Base-by-base conservation (phyloP, 2,329 filamentous ascomycete species). In the Ophiostoma triangulosporum region DNA sequence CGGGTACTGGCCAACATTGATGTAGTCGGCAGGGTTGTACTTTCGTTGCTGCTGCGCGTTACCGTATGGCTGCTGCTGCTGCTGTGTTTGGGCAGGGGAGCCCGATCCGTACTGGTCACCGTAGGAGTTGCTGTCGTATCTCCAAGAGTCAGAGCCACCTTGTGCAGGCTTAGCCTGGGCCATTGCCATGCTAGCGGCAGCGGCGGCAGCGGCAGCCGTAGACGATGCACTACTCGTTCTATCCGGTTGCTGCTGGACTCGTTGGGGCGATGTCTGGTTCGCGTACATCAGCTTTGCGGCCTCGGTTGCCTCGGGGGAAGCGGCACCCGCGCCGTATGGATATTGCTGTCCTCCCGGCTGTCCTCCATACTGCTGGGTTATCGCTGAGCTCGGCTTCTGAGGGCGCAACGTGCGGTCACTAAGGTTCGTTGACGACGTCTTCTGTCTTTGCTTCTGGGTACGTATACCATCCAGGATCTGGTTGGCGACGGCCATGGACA, bases 401-500 rank as follows among this genome's bases (percentile, higher is more conserved):
- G 69, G 60, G 52, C 88, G 77, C 57, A 91, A 70, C 3, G 84
- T 88, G 62, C 78, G 77, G 50, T 81, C 80, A 56, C 76, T 78
- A 67, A 91, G 73, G 45, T 70, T 77, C 1, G 73, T 69, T 0
- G 69, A 12, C 4, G 48, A 31, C 32, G 45, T 70, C 66, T 80
- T 78, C 51, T 74, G 73, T 68, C 85, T 75, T 50, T 73, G 69
- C 56, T 90, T 94, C 56, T 86, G 83, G 50, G 81, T 82, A 63
- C 88, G 81, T 61, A 96, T 86, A 50, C 90, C 88, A 59, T 89
- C 84, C 53, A 97, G 69, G 59, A 98, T 96, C 64, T 94, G 83
- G 67, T 96, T 97, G 43, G 93, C 93, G 35, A 88, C 86, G 54
- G 93, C 86, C 93, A 97, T 97, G 27, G 89, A 94, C 89, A 98